Evolutionary conservation across 1,284 basidiomycete species (phyloP).

Genomic region (Ceratobasidium sp.): DNA sequence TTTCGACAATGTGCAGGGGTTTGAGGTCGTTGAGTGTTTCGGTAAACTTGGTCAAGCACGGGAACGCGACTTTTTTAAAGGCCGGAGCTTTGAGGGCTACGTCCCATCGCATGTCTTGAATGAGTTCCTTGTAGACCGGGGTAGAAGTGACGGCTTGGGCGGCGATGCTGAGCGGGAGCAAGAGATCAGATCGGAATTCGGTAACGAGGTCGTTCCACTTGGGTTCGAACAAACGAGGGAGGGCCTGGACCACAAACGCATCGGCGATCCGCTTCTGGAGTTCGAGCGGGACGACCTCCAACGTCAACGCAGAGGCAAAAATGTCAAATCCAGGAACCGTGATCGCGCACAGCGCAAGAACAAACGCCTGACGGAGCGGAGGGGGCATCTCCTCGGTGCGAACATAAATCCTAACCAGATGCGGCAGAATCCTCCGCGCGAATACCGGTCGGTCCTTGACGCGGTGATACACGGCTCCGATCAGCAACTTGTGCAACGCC

Average conservation of each 20-base stretch:
- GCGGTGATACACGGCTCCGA: conserved; percentile 22
- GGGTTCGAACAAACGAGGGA: conserved; percentile 17
- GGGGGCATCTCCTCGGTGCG: conserved; percentile 33
- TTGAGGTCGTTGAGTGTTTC: conserved; percentile 25
- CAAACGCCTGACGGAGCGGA: conserved; percentile 22
- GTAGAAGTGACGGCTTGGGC: conserved; percentile 16
- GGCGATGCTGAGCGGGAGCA: conserved; percentile 23
- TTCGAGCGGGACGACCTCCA: conserved; percentile 29
- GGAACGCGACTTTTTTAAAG: conserved; percentile 29
- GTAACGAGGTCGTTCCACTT: conserved; percentile 14
- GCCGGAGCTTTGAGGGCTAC: conserved; percentile 27
- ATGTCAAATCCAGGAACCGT: conserved; percentile 27
- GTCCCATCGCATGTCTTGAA: conserved; percentile 35
- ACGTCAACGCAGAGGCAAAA: conserved; percentile 27
- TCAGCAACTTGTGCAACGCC: conserved; percentile 26
- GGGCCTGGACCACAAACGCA: conserved; percentile 19
- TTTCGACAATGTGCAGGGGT: conserved; percentile 1
- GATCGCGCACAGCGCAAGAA: conserved; percentile 23
- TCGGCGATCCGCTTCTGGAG: conserved; percentile 27
- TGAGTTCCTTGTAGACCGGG: conserved; percentile 29
- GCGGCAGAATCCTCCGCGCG: conserved; percentile 1
- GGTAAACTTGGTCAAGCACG: conserved; percentile 26
- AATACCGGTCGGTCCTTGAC: conserved; percentile 13
- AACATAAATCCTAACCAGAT: conserved; percentile 23
- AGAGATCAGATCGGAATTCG: conserved; percentile 11